Evolutionary conservation across 306 rosid genomes (phyloP).

Genomic region (Quercus alba): DNA sequence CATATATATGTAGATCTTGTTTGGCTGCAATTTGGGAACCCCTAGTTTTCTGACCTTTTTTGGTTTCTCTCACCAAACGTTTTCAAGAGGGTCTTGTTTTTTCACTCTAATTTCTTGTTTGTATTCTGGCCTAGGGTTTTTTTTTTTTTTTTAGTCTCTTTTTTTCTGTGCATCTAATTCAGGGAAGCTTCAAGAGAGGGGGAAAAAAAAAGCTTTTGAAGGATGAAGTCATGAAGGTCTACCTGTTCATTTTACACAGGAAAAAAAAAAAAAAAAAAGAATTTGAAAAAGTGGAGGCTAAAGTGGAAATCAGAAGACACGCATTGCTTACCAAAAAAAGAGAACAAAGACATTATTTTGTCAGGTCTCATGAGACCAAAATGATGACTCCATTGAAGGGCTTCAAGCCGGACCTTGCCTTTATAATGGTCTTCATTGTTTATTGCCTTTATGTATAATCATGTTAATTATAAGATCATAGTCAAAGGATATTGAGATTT

Average conservation of each 20-base stretch:
- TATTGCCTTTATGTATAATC: not conserved
- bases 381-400: not conserved
- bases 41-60: not conserved
- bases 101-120: not conserved
- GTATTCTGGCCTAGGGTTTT: not conserved
- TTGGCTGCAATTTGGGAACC: not conserved
- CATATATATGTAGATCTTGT: not conserved
- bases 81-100: not conserved
- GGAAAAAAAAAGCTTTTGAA: not conserved
- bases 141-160: not conserved
- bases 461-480: not conserved
- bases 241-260: not conserved
- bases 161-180: not conserved
- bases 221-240: not conserved
- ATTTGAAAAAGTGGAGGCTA: not conserved
- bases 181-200: not conserved
- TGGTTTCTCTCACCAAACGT: not conserved
- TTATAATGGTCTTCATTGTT: not conserved
- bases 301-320: not conserved
- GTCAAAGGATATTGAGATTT: not conserved
- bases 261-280: not conserved
- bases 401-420: conserved; percentile 3
- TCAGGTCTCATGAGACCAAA: conserved; percentile 1
- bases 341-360: not conserved
- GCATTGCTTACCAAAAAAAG: no score